Base-by-base conservation (phyloP, 345 rosid genomes). In the Arabidopsis arenosa region DNA sequence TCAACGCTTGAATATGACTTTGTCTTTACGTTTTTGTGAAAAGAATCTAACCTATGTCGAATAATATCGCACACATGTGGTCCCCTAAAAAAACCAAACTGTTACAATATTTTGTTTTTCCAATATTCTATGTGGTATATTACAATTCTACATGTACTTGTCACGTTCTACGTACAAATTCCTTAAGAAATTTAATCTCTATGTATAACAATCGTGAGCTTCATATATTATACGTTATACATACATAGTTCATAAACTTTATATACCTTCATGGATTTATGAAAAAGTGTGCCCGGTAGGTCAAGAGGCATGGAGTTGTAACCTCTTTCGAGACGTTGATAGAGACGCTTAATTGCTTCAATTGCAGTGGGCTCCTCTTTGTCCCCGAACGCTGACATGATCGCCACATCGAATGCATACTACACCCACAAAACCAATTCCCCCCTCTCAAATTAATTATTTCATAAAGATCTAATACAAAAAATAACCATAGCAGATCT, bases 371-470 rank as follows among this genome's bases (percentile, higher is more conserved):
- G 53, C 39, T 83, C 86, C 78, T 79, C 79, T 77, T 81, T 84
- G 40, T 72, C 81, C 3, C 98, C 98, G 28, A 94, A 86, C 21
- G 84, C 92, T 62, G 95, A 89, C 14, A 84, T 83, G 78, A 92
- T 85, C 78, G 98, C 99, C 87, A 95, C 99, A 71, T 95, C 91
- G 79, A 90, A 90, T 75, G 99, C 96, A 83, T 89, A 95, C 99
- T 92, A 70, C 30, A 70, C 60, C 62, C 67, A 72, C 37, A 71
- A 18, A 56, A 52, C 62, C 73, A 75, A 8, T 36, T 48, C 6
- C 21, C 37, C 26, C 21, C 30, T 55, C 59, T 47, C 18, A 66
- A 23, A 18, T 66, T 51, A 65, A 14, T 66, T 36, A 28, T 74
- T 35, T 44, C 32, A 14, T 56, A 13, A 23, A 44, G 37, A 23